phyloP scores from a whole-genome alignment of 306 rosid species.

The Corylus heterophylla region DNA sequence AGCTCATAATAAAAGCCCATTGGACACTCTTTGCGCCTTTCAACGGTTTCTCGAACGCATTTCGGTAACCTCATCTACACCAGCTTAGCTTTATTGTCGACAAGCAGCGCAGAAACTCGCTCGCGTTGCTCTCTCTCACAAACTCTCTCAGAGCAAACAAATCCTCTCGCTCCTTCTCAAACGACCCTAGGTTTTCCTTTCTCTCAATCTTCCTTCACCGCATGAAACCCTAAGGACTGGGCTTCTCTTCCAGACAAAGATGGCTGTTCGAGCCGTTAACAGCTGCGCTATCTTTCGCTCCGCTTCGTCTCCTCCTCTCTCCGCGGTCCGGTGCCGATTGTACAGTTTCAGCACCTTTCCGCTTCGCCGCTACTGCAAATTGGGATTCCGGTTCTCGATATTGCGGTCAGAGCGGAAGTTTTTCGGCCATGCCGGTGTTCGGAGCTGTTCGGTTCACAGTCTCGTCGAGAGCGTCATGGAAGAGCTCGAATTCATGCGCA shows the following conservation, averaged over 20 bases:
- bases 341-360: slow-evolving; percentile 32
- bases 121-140: neutral
- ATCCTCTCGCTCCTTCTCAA: neutral
- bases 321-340: slow-evolving; percentile 49
- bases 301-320: slow-evolving; percentile 50
- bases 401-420: slow-evolving; percentile 24
- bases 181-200: neutral
- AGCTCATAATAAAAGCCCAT: neutral
- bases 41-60: neutral
- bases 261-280: slow-evolving; percentile 76
- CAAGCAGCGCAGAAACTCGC: neutral
- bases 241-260: slow-evolving; percentile 18
- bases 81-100: neutral
- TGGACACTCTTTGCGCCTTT: neutral
- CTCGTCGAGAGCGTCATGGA: slow-evolving; percentile 64
- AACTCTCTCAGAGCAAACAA: neutral
- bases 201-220: neutral
- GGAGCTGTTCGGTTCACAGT: slow-evolving; percentile 50
- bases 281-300: slow-evolving; percentile 54
- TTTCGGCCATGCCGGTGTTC: slow-evolving; percentile 37
- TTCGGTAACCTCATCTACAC: neutral
- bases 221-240: slow-evolving; percentile 25
- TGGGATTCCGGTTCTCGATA: slow-evolving; percentile 13
- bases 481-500: slow-evolving; percentile 55
- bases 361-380: slow-evolving; percentile 31